Evolutionary conservation across 2,329 filamentous ascomycete species (phyloP).

Genomic region (Acrocalymma vagum): DNA sequence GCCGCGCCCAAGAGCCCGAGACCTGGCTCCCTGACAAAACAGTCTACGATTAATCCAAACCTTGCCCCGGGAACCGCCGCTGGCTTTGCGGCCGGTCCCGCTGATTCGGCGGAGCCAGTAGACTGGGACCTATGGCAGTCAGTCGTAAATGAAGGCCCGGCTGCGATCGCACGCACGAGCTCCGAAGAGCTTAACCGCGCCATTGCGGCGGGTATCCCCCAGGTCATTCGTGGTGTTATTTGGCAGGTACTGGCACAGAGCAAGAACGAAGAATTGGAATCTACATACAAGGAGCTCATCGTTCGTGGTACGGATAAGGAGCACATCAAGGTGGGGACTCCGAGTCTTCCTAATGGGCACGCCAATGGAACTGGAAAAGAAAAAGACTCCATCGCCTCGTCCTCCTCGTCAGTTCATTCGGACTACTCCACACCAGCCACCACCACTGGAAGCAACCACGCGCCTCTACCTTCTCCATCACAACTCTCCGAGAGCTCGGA

Average conservation of each 20-base stretch:
- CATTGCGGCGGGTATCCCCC: slow-evolving; percentile 92
- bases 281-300: slow-evolving; percentile 83
- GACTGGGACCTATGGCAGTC: slow-evolving; percentile 99
- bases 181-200: slow-evolving; percentile 89
- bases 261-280: slow-evolving; percentile 89
- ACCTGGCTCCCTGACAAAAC: slow-evolving; percentile 54
- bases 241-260: slow-evolving; percentile 98
- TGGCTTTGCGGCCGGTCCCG: slow-evolving; percentile 79
- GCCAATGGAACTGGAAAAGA: slow-evolving; percentile 59
- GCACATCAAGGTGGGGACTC: slow-evolving; percentile 32
- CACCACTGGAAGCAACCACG: slow-evolving; percentile 54
- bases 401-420: slow-evolving; percentile 85
- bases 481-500: slow-evolving; percentile 67
- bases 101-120: slow-evolving; percentile 76
- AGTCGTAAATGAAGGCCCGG: slow-evolving; percentile 92
- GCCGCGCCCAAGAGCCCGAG: slow-evolving; percentile 39
- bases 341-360: slow-evolving; percentile 57
- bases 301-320: slow-evolving; percentile 84
- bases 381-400: slow-evolving; percentile 75
- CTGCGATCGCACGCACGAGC: slow-evolving; percentile 86
- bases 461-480: slow-evolving; percentile 57
- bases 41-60: slow-evolving; percentile 71
- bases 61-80: slow-evolving; percentile 87
- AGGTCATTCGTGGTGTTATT: slow-evolving; percentile 94
- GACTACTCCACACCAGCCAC: slow-evolving; percentile 72